Evolutionary conservation across 1,284 basidiomycete species (phyloP), one percentile per base, ranked within the genome.

Genomic region (Ustilago trichophora): DNA sequence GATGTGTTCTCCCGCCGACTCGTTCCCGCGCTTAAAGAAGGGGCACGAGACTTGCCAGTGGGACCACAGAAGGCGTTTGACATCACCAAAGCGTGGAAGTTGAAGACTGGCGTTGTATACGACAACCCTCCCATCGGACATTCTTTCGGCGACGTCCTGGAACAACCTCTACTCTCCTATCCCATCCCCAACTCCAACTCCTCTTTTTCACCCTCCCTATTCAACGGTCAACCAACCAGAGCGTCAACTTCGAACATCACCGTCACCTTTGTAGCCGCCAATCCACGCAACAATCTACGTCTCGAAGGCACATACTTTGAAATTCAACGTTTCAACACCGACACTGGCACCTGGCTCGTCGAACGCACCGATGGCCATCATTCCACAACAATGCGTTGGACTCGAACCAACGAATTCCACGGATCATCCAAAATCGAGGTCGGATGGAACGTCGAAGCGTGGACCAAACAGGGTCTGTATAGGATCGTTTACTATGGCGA

Each of bases 301-400:
- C 84, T 91, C 10, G 90, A 91, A 75, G 84, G 84, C 25, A 90
- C 89, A 0, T 91, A 89, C 84, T 83, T 91, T 45, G 87, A 85
- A 7, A 85, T 91, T 31, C 89, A 91, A 66, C 85, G 84, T 41
- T 82, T n/a, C n/a, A n/a, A 85, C 21, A 64, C 59, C 24, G 85
- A 84, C 10, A 35, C 46, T 10, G 54, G 50, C 8, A 34, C n/a
- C 1, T 91, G 89, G 89, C 82, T 63, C 49, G 77, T 85, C 0
- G 86, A 88, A 42, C 84, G 87, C 37, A 88, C 89, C 3, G 91
- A 92, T 80, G 90, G 90, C 12, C 90, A 91, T 79, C 89, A 89
- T 25, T 91, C 89, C 8, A 91, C 91, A 2, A 85, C 84, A 18
- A 90, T 87, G 78, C 83, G 85, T 52, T 92, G 91, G 91, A 77